These are phyloP conservation scores for Drosera capensis DNA, from an alignment of 148 eudicot genomes.

Conservation along the genomic window DNA sequence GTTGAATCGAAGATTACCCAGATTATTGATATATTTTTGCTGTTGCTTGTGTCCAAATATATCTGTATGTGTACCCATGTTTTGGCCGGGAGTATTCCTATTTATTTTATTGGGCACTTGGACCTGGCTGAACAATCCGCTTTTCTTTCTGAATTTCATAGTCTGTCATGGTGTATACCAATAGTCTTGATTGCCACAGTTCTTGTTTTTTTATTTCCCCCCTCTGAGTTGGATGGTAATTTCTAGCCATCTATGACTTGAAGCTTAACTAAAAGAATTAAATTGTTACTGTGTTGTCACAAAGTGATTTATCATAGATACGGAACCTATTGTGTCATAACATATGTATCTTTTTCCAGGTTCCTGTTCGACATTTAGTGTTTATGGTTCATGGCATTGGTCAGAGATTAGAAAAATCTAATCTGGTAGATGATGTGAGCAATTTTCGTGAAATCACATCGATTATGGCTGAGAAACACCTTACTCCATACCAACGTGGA, in stretches of 20 bases:
- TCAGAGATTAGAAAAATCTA: conserved; percentile 92
- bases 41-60: too few relatives aligned
- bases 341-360: conserved; percentile 24
- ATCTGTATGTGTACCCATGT: too few relatives aligned
- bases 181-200: not conserved
- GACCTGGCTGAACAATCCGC: too few relatives aligned
- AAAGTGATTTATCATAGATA: not conserved
- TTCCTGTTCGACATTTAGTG: conserved; percentile 87
- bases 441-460: conserved; percentile 69
- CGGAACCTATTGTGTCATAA: not conserved
- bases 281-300: not conserved
- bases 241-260: not conserved
- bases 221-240: not conserved
- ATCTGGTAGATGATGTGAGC: conserved; percentile 84
- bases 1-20: too few relatives aligned
- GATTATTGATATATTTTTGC: too few relatives aligned
- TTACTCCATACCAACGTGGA: conserved; percentile 68
- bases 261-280: too few relatives aligned
- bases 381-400: conserved; percentile 99
- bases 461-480: conserved; percentile 69
- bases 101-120: too few relatives aligned
- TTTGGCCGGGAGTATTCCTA: too few relatives aligned
- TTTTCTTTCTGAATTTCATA: too few relatives aligned
- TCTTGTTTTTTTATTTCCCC: not conserved
- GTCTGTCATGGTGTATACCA: not conserved